These are phyloP conservation scores for Sphaerulina musiva DNA, from an alignment of 2,329 filamentous ascomycete species.

Conservation along the genomic window DNA sequence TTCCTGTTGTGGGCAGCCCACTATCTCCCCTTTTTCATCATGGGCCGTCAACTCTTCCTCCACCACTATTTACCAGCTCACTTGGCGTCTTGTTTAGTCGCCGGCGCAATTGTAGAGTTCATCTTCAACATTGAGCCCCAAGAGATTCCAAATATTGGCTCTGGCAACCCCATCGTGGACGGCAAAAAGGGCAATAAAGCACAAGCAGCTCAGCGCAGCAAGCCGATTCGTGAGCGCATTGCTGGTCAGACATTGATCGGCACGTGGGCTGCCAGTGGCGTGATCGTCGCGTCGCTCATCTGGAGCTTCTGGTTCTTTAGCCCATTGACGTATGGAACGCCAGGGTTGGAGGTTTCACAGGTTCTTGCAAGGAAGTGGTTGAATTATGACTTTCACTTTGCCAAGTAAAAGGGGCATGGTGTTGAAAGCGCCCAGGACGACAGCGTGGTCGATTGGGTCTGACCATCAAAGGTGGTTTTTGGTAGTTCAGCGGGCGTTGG, in stretches of 20 bases:
- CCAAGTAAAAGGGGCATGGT: slow-evolving; percentile 58
- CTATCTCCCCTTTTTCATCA: slow-evolving; percentile 95
- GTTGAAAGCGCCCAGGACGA: slow-evolving; percentile 28
- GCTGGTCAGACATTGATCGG: slow-evolving; percentile 68
- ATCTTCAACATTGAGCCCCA: slow-evolving; percentile 84
- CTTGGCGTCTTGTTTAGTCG: slow-evolving; percentile 80
- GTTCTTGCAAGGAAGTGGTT: slow-evolving; percentile 88
- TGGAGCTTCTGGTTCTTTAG: slow-evolving; percentile 90
- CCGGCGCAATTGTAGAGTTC: slow-evolving; percentile 88
- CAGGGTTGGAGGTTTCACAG: slow-evolving; percentile 71
- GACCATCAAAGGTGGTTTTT: neutral
- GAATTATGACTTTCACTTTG: slow-evolving; percentile 95
- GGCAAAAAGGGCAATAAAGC: slow-evolving; percentile 32
- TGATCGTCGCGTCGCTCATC: slow-evolving; percentile 61
- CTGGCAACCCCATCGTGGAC: slow-evolving; percentile 35
- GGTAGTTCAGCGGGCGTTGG: slow-evolving; percentile 8
- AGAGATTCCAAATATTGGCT: slow-evolving; percentile 48
- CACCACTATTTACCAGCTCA: slow-evolving; percentile 97
- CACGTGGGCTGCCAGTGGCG: slow-evolving; percentile 70
- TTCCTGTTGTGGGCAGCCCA: slow-evolving; percentile 97
- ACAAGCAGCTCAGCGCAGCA: slow-evolving; percentile 46
- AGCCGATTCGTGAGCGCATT: slow-evolving; percentile 76
- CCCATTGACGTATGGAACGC: slow-evolving; percentile 90
- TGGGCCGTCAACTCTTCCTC: slow-evolving; percentile 95
- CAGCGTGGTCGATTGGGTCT: slow-evolving; percentile 2